phyloP scores from a whole-genome alignment of 1,284 basidiomycete species.

The Ganoderma sinense region DNA sequence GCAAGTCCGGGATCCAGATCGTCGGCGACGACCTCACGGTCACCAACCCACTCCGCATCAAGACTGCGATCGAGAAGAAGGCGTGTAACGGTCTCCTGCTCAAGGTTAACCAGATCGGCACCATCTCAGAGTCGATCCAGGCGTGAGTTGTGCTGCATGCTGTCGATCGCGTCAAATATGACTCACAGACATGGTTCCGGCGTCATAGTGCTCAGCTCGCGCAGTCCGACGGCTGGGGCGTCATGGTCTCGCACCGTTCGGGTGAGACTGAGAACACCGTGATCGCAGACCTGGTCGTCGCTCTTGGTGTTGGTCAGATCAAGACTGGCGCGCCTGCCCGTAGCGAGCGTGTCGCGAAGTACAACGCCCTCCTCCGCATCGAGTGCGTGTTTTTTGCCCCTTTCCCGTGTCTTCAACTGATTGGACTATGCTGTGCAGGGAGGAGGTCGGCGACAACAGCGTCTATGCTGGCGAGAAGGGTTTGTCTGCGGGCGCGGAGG shows the following conservation, averaged over 20 bases:
- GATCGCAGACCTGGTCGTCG: conserved; percentile 97
- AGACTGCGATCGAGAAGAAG: conserved; percentile 99
- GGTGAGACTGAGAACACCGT: conserved; percentile 97
- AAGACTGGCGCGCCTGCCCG: conserved; percentile 98
- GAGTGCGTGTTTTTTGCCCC: conserved; percentile 63
- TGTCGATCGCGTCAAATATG: neutral
- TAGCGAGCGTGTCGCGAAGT: conserved; percentile 94
- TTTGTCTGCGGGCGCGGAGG: conserved; percentile 75
- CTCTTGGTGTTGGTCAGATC: conserved; percentile 94
- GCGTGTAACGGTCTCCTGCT: conserved; percentile 98
- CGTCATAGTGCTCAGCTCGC: conserved; percentile 86
- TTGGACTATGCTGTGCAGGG: conserved; percentile 53
- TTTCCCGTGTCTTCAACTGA: conserved; percentile 14
- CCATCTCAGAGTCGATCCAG: conserved; percentile 98
- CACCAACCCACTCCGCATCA: conserved; percentile 98
- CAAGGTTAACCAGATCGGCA: conserved; percentile 99
- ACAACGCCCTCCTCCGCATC: conserved; percentile 90
- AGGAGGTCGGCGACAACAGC: conserved; percentile 73
- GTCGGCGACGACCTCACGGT: conserved; percentile 99
- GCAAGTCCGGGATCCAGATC: conserved; percentile 83
- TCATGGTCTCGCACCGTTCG: conserved; percentile 99
- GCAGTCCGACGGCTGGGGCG: conserved; percentile 97
- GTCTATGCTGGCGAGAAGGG: conserved; percentile 84
- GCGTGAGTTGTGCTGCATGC: conserved; percentile 50
- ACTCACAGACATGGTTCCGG: neutral